A percentile compares a stretch with the other conserved stretches of the same genome.
Evolutionary conservation across 2,329 filamentous ascomycete genomes (phyloP).

Genomic region (Colletotrichum sp.): DNA sequence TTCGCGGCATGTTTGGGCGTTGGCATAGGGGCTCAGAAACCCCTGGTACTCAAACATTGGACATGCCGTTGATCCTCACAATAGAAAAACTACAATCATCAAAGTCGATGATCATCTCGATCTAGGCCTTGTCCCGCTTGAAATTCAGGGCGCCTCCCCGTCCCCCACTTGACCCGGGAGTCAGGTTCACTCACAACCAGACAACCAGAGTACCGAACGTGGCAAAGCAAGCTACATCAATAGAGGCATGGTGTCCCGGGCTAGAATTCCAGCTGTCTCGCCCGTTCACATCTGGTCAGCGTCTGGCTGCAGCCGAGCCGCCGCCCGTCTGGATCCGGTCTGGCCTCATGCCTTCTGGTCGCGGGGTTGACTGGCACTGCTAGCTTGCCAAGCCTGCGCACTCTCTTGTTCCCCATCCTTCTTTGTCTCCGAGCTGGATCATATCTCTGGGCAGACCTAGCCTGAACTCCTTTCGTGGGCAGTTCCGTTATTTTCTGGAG

Average conservation of each 20-base stretch:
- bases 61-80: background rate
- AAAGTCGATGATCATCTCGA: background rate
- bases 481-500: background rate
- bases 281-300: background rate
- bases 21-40: background rate
- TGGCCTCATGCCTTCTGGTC: background rate
- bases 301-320: background rate
- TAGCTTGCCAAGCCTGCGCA: background rate
- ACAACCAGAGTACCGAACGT: background rate
- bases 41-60: background rate
- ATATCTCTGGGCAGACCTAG: background rate
- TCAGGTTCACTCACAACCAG: background rate
- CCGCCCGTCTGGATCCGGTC: constrained; percentile 9
- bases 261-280: constrained; percentile 2
- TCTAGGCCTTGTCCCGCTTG: background rate
- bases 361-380: background rate
- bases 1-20: background rate
- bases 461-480: background rate
- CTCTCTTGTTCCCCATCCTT: background rate
- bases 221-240: background rate
- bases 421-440: background rate
- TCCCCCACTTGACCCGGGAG: background rate
- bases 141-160: background rate
- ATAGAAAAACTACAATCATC: background rate
- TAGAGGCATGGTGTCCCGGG: background rate